phyloP scores from a whole-genome alignment of 2,329 filamentous ascomycete genomes.

The Hypoxylon sp. region DNA sequence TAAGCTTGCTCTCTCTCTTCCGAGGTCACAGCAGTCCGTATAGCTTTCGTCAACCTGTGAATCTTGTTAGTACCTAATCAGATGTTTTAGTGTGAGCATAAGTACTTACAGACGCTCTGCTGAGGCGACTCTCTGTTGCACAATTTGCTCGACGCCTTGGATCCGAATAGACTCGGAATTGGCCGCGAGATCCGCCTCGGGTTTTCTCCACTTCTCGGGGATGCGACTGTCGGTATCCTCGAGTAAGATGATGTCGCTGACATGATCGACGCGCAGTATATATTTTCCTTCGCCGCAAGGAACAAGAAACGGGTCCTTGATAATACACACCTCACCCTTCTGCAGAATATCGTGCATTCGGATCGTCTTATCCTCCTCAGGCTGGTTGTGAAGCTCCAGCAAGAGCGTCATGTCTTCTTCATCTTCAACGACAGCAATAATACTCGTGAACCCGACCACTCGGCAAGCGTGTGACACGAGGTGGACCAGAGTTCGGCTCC shows the following conservation, averaged over 20 bases:
- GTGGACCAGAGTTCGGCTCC: neutral
- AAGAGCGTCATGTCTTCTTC: constrained; percentile 49
- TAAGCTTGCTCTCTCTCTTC: constrained; percentile 54
- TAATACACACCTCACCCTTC: constrained; percentile 54
- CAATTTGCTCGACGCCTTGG: constrained; percentile 55
- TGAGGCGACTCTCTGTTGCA: constrained; percentile 48
- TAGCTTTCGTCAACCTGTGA: constrained; percentile 56
- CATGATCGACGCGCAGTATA: constrained; percentile 65
- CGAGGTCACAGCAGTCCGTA: constrained; percentile 51
- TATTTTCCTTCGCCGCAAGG: constrained; percentile 55
- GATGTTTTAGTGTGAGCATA: neutral
- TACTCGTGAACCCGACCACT: too few species aligned
- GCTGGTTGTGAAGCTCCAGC: constrained; percentile 60
- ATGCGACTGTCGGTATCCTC: constrained; percentile 54
- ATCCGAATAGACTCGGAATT: constrained; percentile 43
- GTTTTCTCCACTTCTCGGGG: constrained; percentile 55
- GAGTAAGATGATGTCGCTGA: constrained; percentile 62
- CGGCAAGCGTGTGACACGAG: neutral
- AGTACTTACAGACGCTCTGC: constrained; percentile 53
- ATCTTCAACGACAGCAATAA: constrained; percentile 4
- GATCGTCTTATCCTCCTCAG: constrained; percentile 53
- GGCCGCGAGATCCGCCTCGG: constrained; percentile 13
- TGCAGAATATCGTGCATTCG: constrained; percentile 54
- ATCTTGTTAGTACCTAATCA: constrained; percentile 14
- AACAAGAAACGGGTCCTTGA: constrained; percentile 69